Evolutionary conservation across 2,329 filamentous ascomycete species (phyloP), one percentile per base, ranked within the genome.

Genomic region (Fusarium ramigenum): DNA sequence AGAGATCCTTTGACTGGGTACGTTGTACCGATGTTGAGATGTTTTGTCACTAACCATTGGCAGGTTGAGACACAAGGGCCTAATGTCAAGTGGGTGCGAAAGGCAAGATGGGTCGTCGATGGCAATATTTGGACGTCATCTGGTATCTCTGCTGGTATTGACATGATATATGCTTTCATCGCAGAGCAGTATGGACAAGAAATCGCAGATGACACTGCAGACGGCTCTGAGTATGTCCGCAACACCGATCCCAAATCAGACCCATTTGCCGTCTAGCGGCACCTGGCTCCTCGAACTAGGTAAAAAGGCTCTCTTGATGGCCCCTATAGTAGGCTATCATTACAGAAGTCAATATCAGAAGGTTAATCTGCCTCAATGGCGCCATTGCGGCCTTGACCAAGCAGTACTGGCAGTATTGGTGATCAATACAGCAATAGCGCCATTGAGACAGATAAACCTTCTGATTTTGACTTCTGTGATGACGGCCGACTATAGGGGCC

Each of bases 101-200:
- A 84, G 47, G 90, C 90, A 14, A 83, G 90, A 50, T 92, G 90
- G 90, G 87, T 90, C 0, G 82, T 81, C 0, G 88, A 91, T 77
- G 89, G 87, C 4, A 89, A 91, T 61, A 82, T 91, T 4, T 92
- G 90, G 89, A 90, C 87, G 1, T 87, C 86, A 4, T 89, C 88
- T 0, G 90, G 90, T 0, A 86, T 92, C 10, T 86, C 85, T 58
- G 80, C 81, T 2, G 82, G 82, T 9, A 82, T 83, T 5, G 82
- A 83, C 61, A 82, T 82, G 80, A 80, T 77, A 16, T 82, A 79
- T 65, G 81, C 78, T 0, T 83, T 80, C 34, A 73, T 80, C 19
- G 65, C 71, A 4, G 68, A 72, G 2, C 64, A 78, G 19, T 92
- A 86, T 79, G 89, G 90, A 2, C 83, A 86, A 47, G 84, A 85